phyloP scores from a whole-genome alignment of 1,284 basidiomycete species.

The Schizophyllum commune region DNA sequence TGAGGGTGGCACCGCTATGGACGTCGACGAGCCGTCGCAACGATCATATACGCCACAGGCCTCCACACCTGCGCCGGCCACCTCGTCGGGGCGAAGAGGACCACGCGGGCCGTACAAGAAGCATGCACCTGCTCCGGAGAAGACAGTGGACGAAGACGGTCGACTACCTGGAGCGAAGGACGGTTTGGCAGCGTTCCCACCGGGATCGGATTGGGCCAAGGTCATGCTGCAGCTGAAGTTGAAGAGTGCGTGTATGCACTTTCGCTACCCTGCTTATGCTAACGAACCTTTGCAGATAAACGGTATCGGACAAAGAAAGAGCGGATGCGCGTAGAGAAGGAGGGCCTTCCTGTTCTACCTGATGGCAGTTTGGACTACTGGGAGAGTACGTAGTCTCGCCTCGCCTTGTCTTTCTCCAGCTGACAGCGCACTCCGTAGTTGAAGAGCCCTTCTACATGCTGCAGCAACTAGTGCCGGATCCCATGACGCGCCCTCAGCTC shows the following conservation, averaged over 20 bases:
- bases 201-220: slow-evolving; percentile 58
- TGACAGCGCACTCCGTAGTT: slow-evolving; percentile 33
- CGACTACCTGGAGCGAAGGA: slow-evolving; percentile 67
- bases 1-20: slow-evolving; percentile 22
- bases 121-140: slow-evolving; percentile 15
- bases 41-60: slow-evolving; percentile 12
- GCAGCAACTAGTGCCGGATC: slow-evolving; percentile 53
- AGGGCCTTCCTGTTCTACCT: slow-evolving; percentile 54
- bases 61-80: slow-evolving; percentile 35
- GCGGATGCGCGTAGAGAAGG: slow-evolving; percentile 60
- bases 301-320: slow-evolving; percentile 74
- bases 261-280: background rate
- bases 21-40: slow-evolving; percentile 36
- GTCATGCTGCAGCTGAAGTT: slow-evolving; percentile 64
- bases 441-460: slow-evolving; percentile 70
- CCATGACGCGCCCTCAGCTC: slow-evolving; percentile 43
- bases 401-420: slow-evolving; percentile 8
- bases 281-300: slow-evolving; percentile 42
- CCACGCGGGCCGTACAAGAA: slow-evolving; percentile 45
- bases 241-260: slow-evolving; percentile 39
- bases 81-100: slow-evolving; percentile 23
- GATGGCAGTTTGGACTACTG: slow-evolving; percentile 72
- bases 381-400: slow-evolving; percentile 45
- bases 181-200: slow-evolving; percentile 62
- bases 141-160: slow-evolving; percentile 53